Conservation (phyloP, 768 basidiomycete genomes). For the Hericium rajendrae region DNA sequence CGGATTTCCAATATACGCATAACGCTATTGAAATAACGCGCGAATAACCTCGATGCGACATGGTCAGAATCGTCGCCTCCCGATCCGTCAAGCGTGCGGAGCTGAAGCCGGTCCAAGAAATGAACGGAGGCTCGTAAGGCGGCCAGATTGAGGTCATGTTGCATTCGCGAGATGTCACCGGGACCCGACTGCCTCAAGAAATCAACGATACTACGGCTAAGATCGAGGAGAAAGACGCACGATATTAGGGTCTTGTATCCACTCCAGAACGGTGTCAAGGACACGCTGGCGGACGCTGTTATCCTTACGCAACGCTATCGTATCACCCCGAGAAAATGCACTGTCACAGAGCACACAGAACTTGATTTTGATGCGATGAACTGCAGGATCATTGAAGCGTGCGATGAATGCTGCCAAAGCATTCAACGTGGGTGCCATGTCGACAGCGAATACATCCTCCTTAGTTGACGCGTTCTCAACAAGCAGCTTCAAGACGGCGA, state of each 20-base stretch:
- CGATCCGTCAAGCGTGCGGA: slow-evolving; percentile 47
- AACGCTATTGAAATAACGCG: slow-evolving; percentile 62
- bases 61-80: slow-evolving; percentile 58
- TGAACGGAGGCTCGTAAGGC: slow-evolving; percentile 68
- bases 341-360: slow-evolving; percentile 68
- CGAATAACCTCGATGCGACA: slow-evolving; percentile 69
- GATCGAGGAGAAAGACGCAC: slow-evolving; percentile 29
- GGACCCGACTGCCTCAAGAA: slow-evolving; percentile 16
- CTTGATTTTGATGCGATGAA: slow-evolving; percentile 60
- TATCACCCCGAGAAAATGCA: slow-evolving; percentile 52
- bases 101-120: slow-evolving; percentile 63
- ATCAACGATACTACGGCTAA: background rate
- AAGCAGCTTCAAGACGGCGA: slow-evolving; percentile 65
- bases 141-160: slow-evolving; percentile 62
- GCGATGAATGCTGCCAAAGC: slow-evolving; percentile 57
- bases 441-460: slow-evolving; percentile 45
- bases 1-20: slow-evolving; percentile 49
- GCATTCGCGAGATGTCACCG: slow-evolving; percentile 25
- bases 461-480: slow-evolving; percentile 60
- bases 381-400: slow-evolving; percentile 42
- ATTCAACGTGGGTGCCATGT: slow-evolving; percentile 27
- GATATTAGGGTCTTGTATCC: slow-evolving; percentile 49
- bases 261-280: slow-evolving; percentile 69
- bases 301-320: slow-evolving; percentile 58
- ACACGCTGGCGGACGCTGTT: slow-evolving; percentile 56